phyloP scores from a whole-genome alignment of 139 green algal species.

The Chlamydomonas sp. region DNA sequence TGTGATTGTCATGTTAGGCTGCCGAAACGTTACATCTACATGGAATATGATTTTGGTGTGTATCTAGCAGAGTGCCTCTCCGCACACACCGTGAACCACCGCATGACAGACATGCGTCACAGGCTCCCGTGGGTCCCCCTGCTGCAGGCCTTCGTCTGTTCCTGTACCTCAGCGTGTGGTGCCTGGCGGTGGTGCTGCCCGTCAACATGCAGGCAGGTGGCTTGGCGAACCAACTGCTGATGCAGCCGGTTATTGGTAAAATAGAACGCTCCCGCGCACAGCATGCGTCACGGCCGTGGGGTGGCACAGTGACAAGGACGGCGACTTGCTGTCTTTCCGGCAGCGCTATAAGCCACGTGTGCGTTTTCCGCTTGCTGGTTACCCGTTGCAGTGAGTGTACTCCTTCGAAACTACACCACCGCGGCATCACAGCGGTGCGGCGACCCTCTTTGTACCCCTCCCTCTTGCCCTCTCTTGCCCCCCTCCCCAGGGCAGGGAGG shows the following conservation, averaged over 20 bases:
- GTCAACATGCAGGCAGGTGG: conserved; percentile 56
- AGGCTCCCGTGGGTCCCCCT: conserved; percentile 21
- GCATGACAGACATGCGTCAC: not conserved
- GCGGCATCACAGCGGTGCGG: too few relatives aligned
- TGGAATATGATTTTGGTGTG: too few relatives aligned
- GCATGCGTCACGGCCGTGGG: not conserved
- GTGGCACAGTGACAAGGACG: not conserved
- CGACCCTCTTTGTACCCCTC: not conserved
- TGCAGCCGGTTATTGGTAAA: not conserved
- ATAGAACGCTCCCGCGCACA: too few relatives aligned
- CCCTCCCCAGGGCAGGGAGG: not conserved
- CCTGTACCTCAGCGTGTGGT: conserved; percentile 38
- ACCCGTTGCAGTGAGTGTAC: not conserved
- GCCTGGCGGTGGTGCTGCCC: conserved; percentile 57
- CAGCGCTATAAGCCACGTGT: not conserved
- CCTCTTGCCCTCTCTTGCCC: not conserved
- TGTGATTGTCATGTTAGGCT: not conserved
- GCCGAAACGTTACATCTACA: not conserved
- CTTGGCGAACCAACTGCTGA: too few relatives aligned
- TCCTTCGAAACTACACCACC: not conserved
- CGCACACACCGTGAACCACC: not conserved
- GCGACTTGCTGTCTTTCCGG: not conserved
- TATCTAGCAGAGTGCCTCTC: not conserved
- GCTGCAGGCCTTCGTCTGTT: conserved; percentile 42
- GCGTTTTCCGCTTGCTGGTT: not conserved